Evolutionary conservation across 1,139 yeast species (phyloP).

Genomic region (Suhomyces taliae): DNA sequence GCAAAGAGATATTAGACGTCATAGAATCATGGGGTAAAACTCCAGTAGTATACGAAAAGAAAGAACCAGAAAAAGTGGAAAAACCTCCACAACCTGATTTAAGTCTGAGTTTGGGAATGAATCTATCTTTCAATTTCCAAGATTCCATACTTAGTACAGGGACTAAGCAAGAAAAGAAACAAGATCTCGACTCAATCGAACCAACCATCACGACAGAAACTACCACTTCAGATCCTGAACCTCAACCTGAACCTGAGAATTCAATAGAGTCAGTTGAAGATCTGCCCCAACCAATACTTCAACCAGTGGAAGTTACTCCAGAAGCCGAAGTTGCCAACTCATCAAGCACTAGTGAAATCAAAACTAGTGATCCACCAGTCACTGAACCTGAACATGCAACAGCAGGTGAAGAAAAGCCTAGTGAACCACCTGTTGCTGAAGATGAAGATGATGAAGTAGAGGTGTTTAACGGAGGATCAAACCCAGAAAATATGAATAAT

Average conservation of each 20-base stretch:
- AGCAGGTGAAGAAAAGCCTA: too few species aligned
- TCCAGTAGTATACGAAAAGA: conserved; percentile 6
- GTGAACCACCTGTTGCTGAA: not conserved
- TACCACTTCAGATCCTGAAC: too few species aligned
- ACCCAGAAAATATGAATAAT: not conserved
- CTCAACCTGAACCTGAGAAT: not conserved
- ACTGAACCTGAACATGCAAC: not conserved
- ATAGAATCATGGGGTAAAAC: conserved; percentile 24
- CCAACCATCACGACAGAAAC: too few species aligned
- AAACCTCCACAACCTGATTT: not conserved
- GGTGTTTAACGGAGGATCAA: not conserved
- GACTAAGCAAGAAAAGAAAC: too few species aligned
- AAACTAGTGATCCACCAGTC: not conserved
- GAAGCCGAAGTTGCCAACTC: too few species aligned
- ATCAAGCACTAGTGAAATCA: not conserved
- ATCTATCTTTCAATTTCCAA: conserved; percentile 6
- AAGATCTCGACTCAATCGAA: too few species aligned
- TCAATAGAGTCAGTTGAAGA: not conserved
- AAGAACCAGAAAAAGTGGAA: not conserved
- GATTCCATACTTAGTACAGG: conserved; percentile 4
- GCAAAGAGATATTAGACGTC: conserved; percentile 12
- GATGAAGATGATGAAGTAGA: not conserved
- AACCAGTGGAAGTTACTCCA: too few species aligned
- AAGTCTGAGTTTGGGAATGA: conserved; percentile 4
- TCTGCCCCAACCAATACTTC: too few species aligned